Conservation (phyloP, 2,329 filamentous ascomycete genomes). For the Botryotinia globosa region DNA sequence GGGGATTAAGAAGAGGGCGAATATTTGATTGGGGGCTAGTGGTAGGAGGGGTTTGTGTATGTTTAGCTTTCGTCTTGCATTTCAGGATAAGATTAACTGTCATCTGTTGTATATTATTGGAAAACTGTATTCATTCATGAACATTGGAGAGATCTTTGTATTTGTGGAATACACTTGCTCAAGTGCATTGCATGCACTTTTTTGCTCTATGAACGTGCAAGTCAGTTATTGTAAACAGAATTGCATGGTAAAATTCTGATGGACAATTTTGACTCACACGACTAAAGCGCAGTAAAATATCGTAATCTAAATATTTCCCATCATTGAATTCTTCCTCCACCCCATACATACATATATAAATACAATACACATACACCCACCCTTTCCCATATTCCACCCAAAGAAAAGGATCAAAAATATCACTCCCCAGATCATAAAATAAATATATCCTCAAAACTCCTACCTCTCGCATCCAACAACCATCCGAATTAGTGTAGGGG, state of each 20-base stretch:
- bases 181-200: neutral
- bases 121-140: neutral
- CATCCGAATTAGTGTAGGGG: neutral
- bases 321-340: neutral
- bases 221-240: neutral
- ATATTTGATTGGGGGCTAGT: conserved; percentile 4
- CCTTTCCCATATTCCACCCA: neutral
- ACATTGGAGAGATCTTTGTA: neutral
- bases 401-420: neutral
- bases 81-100: too few species aligned
- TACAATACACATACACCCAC: neutral
- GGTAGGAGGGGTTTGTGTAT: neutral
- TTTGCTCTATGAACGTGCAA: neutral
- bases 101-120: neutral
- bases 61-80: neutral
- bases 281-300: neutral
- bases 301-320: neutral
- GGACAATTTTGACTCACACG: neutral
- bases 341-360: neutral
- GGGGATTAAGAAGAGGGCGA: conserved; percentile 39
- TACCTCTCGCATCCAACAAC: fast-evolving
- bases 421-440: fast-evolving
- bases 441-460: fast-evolving
- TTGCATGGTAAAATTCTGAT: neutral
- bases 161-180: neutral